These are phyloP conservation scores for Exophiala xenobiotica DNA, from an alignment of 2,329 filamentous ascomycete species.

Conservation along the genomic window DNA sequence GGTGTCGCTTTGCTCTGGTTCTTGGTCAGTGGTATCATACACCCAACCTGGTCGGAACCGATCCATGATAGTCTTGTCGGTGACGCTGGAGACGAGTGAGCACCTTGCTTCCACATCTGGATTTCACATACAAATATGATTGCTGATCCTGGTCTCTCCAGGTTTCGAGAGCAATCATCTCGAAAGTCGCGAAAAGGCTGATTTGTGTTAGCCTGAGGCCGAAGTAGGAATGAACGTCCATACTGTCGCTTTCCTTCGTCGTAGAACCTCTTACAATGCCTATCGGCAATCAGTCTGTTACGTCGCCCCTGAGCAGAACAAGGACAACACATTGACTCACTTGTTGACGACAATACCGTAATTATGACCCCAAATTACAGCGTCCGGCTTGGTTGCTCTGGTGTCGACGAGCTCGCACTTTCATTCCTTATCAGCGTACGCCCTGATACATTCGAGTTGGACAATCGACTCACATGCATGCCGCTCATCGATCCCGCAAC, in stretches of 20 bases:
- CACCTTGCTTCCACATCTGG: too few species aligned
- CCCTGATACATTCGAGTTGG: not conserved
- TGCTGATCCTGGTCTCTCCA: slow-evolving; percentile 44
- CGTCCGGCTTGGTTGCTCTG: slow-evolving; percentile 43
- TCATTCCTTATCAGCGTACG: not conserved
- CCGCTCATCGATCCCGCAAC: slow-evolving; percentile 40
- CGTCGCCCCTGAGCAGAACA: not conserved
- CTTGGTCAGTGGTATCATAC: slow-evolving; percentile 44
- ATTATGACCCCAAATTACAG: slow-evolving; percentile 44
- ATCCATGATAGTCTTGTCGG: slow-evolving; percentile 43
- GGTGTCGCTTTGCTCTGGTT: slow-evolving; percentile 42
- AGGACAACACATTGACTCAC: not conserved
- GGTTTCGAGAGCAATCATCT: slow-evolving; percentile 44
- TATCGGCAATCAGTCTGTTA: slow-evolving; percentile 5
- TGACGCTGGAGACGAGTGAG: too few species aligned
- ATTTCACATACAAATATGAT: slow-evolving; percentile 37
- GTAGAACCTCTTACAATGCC: slow-evolving; percentile 41
- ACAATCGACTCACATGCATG: slow-evolving; percentile 34
- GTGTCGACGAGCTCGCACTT: slow-evolving; percentile 44
- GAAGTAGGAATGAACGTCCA: not conserved
- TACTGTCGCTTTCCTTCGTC: slow-evolving; percentile 39
- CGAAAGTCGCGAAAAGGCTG: slow-evolving; percentile 44
- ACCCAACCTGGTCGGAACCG: slow-evolving; percentile 45
- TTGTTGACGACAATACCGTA: slow-evolving; percentile 47
- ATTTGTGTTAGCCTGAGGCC: not conserved